Evolutionary conservation across 1,284 basidiomycete species (phyloP).

Genomic region (Malassezia equina): DNA sequence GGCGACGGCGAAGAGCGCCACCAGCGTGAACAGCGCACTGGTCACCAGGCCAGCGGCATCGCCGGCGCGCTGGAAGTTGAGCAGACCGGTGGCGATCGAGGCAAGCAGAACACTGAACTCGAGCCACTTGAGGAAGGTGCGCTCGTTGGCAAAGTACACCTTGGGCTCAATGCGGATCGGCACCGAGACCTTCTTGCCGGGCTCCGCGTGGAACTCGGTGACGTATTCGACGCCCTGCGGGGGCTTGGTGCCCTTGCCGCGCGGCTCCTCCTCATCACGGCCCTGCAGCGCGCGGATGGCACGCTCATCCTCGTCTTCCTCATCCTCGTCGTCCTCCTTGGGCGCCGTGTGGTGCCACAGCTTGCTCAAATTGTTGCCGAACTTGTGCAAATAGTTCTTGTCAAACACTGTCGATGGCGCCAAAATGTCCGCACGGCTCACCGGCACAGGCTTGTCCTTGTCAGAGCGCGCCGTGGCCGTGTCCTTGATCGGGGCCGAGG

Average conservation of each 20-base stretch:
- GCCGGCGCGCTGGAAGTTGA: slow-evolving; percentile 72
- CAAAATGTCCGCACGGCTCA: slow-evolving; percentile 38
- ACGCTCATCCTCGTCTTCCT: slow-evolving; percentile 48
- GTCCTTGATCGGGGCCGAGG: slow-evolving; percentile 11
- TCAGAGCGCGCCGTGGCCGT: slow-evolving; percentile 15
- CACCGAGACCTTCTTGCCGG: slow-evolving; percentile 80
- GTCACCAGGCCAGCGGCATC: slow-evolving; percentile 72
- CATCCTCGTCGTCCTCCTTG: slow-evolving; percentile 32
- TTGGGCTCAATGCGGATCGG: slow-evolving; percentile 94
- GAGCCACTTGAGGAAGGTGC: slow-evolving; percentile 67
- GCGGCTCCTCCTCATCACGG: slow-evolving; percentile 40
- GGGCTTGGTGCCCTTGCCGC: slow-evolving; percentile 59
- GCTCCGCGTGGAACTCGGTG: slow-evolving; percentile 67
- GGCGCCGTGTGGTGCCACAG: slow-evolving; percentile 37
- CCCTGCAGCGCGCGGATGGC: slow-evolving; percentile 37
- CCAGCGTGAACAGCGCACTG: slow-evolving; percentile 74
- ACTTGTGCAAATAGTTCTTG: slow-evolving; percentile 41
- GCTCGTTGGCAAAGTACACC: slow-evolving; percentile 90
- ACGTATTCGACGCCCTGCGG: slow-evolving; percentile 54
- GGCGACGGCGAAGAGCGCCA: slow-evolving; percentile 75
- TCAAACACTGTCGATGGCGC: slow-evolving; percentile 41
- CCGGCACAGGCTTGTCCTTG: slow-evolving; percentile 13
- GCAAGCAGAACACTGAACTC: slow-evolving; percentile 63
- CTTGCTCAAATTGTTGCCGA: slow-evolving; percentile 40
- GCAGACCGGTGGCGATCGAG: slow-evolving; percentile 46